A percentile compares a stretch with the other conserved stretches of the same genome.
Conservation (phyloP, 768 basidiomycete genomes). For the Lactarius trivialis region DNA sequence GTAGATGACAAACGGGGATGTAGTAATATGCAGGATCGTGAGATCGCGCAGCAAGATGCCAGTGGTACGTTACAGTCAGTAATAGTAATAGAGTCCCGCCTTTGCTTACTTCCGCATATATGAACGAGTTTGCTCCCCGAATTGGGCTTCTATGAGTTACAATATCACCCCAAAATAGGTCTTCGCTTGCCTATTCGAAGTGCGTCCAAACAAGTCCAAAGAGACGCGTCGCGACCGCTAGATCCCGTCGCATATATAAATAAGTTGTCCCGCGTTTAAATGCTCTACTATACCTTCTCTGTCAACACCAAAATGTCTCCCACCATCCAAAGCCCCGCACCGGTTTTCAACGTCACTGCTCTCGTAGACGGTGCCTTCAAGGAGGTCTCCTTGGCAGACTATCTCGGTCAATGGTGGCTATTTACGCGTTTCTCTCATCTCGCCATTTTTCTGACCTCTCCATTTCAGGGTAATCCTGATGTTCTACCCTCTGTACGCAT, state of each 20-base stretch:
- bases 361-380: conserved; percentile 75
- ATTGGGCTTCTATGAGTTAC: too few species aligned
- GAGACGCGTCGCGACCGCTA: conserved; percentile 10
- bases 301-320: conserved; percentile 34
- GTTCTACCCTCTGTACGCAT: conserved; percentile 87
- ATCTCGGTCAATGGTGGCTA: conserved; percentile 72
- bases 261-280: background rate
- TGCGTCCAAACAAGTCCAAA: conserved; percentile 6
- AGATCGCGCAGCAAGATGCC: too few species aligned
- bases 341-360: conserved; percentile 66
- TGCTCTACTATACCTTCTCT: background rate
- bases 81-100: too few species aligned
- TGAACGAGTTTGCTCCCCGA: too few species aligned
- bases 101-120: too few species aligned
- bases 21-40: too few species aligned
- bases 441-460: conserved; percentile 3
- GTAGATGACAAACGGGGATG: too few species aligned
- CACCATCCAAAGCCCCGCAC: conserved; percentile 75
- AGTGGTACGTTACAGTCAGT: too few species aligned
- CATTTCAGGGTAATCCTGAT: conserved; percentile 75
- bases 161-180: background rate
- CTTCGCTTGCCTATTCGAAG: background rate
- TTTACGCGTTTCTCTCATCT: conserved; percentile 12
- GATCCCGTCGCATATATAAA: background rate
- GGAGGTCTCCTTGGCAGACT: conserved; percentile 67